A percentile compares a stretch with the other conserved stretches of the same genome.
Conservation (phyloP, 805 yeast species). For the Teunomyces lycoperdinae region DNA sequence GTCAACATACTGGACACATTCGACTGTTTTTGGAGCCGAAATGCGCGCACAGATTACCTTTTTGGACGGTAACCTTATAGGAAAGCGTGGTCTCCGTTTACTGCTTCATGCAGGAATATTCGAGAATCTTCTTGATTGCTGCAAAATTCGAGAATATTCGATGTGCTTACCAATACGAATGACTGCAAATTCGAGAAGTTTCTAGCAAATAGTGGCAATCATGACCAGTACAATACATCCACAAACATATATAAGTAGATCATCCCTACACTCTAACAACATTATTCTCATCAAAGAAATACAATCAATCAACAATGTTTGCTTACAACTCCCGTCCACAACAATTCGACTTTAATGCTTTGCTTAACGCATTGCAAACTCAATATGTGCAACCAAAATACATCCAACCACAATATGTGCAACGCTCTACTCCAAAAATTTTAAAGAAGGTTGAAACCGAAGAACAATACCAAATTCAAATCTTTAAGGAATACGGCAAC, state of each 20-base stretch:
- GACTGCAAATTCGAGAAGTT: conserved; percentile 6
- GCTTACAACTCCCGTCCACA: conserved; percentile 5
- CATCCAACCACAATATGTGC: conserved; percentile 1
- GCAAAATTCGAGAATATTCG: not conserved
- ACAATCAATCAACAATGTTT: conserved; percentile 3
- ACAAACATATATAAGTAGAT: not conserved
- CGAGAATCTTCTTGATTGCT: too few species aligned
- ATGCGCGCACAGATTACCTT: too few species aligned
- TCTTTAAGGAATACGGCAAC: conserved; percentile 32
- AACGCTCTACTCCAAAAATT: conserved; percentile 23
- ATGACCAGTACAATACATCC: not conserved
- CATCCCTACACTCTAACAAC: too few species aligned
- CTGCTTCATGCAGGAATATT: not conserved
- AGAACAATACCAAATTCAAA: conserved; percentile 33
- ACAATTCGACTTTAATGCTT: conserved; percentile 14
- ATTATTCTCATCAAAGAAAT: not conserved
- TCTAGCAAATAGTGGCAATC: not conserved
- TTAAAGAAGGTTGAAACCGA: conserved; percentile 35
- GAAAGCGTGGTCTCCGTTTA: too few species aligned
- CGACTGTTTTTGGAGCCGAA: not conserved
- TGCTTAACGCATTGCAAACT: conserved; percentile 24
- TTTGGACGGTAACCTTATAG: too few species aligned
- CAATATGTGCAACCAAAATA: not conserved
- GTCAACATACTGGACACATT: not conserved
- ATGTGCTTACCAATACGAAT: not conserved